phyloP scores from a whole-genome alignment of 148 eudicot species.

The Oxyria digyna region DNA sequence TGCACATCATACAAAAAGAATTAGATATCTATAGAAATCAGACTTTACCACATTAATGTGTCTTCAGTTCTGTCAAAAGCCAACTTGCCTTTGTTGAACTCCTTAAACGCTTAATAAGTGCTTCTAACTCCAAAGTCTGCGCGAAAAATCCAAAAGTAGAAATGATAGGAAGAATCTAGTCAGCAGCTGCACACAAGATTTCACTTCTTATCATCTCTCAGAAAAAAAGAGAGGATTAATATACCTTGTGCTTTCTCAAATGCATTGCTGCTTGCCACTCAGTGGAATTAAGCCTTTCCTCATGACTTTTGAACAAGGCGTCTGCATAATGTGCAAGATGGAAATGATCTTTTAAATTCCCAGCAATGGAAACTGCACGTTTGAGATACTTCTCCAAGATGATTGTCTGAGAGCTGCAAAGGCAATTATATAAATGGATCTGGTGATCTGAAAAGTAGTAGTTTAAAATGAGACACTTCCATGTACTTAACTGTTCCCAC shows the following conservation, averaged over 20 bases:
- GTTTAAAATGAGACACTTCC: background rate
- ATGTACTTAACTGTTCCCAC: background rate
- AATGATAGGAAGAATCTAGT: background rate
- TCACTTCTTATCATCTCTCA: constrained; percentile 7
- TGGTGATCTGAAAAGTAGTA: background rate
- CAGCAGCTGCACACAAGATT: background rate
- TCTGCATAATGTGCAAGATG: constrained; percentile 99
- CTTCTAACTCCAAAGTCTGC: constrained; percentile 89
- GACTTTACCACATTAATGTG: background rate
- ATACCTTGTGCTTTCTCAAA: constrained; percentile 86
- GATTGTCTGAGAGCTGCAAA: constrained; percentile 88
- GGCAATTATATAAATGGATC: constrained; percentile 11
- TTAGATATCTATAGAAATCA: background rate
- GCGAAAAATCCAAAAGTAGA: constrained; percentile 6
- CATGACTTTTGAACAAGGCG: constrained; percentile 75
- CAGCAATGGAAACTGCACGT: constrained; percentile 67
- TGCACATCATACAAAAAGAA: background rate
- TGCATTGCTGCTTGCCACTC: constrained; percentile 99
- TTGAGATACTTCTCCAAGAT: constrained; percentile 86
- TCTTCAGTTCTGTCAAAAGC: background rate
- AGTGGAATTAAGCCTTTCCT: constrained; percentile 78
- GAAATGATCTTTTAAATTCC: constrained; percentile 50
- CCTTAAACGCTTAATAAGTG: constrained; percentile 62
- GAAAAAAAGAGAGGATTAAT: background rate
- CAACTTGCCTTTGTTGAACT: constrained; percentile 73